These are phyloP conservation scores for Citrus glauca DNA, from an alignment of 345 rosid genomes.

Conservation along the genomic window DNA sequence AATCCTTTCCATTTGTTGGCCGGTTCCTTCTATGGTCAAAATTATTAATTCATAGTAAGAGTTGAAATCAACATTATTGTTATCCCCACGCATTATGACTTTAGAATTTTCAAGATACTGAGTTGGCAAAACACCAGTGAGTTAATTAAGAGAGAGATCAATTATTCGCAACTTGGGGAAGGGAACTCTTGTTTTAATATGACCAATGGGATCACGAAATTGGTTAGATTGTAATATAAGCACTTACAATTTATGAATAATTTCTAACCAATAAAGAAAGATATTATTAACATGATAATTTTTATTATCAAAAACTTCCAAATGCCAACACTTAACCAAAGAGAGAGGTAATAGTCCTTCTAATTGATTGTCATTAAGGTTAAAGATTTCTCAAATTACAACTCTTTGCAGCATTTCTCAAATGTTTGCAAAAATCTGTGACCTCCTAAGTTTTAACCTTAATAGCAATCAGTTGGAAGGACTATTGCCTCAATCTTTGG, in stretches of 20 bases:
- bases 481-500: too few relatives aligned
- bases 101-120: not conserved
- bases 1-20: not conserved
- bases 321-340: too few relatives aligned
- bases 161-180: not conserved
- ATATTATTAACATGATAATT: not conserved
- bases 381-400: too few relatives aligned
- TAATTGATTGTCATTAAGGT: too few relatives aligned
- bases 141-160: not conserved
- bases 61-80: too few relatives aligned
- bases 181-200: too few relatives aligned
- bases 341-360: too few relatives aligned
- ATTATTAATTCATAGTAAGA: not conserved
- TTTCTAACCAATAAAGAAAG: conserved; percentile 20
- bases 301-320: too few relatives aligned
- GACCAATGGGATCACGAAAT: not conserved
- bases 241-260: conserved; percentile 3
- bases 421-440: too few relatives aligned
- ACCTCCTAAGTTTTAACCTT: too few relatives aligned
- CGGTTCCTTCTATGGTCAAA: not conserved
- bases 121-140: not conserved
- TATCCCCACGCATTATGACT: not conserved
- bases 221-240: conserved; percentile 13
- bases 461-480: too few relatives aligned
- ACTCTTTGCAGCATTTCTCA: too few relatives aligned